A percentile compares a stretch with the other conserved stretches of the same genome.
Conservation (phyloP, 176 grass and related monocot species). For the Paspalum notatum region DNA sequence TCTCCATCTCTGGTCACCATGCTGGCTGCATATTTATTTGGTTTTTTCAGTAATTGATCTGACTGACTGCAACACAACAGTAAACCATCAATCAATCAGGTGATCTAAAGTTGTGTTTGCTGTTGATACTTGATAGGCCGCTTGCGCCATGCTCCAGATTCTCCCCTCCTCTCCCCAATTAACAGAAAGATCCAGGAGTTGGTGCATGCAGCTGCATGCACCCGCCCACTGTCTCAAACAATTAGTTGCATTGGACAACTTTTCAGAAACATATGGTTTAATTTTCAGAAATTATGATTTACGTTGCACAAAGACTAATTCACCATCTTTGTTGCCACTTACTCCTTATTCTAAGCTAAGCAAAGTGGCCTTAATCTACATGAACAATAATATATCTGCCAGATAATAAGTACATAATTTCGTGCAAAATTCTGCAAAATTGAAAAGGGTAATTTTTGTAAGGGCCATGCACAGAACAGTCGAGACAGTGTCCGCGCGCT, state of each 20-base stretch:
- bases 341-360: conserved; percentile 25
- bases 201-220: neutral
- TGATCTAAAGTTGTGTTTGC: conserved; percentile 11
- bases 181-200: neutral
- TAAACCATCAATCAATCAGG: neutral
- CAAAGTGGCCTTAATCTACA: neutral
- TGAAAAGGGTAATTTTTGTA: conserved; percentile 20
- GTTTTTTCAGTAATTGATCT: neutral
- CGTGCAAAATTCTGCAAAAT: neutral
- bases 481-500: neutral
- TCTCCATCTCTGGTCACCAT: conserved; percentile 18
- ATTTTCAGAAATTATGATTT: neutral
- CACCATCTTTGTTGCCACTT: conserved; percentile 2
- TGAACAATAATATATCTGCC: conserved; percentile 5
- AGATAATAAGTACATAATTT: neutral
- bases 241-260: neutral
- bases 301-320: neutral
- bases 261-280: neutral
- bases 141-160: conserved; percentile 39
- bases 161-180: neutral
- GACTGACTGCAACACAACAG: conserved; percentile 9
- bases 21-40: no score
- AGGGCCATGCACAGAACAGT: conserved; percentile 16
- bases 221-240: neutral
- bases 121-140: neutral